Evolutionary conservation across 352 stramenopile species (phyloP), one percentile per base, ranked within the genome.

Genomic region (Halophytophthora polymorphica): DNA sequence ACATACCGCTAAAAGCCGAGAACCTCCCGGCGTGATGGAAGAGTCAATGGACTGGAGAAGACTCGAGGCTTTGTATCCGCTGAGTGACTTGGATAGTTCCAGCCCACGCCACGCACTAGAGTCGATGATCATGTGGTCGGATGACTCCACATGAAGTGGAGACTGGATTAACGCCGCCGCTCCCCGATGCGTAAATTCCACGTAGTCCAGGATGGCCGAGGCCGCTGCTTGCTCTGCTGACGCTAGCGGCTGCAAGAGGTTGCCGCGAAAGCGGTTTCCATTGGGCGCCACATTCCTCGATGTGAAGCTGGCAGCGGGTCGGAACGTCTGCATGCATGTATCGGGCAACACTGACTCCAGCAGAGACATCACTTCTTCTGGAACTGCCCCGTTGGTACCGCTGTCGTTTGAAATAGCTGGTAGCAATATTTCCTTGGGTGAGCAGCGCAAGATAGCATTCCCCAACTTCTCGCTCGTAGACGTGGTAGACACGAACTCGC

Each of bases 91-190:
- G 0, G 71, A 56, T n/a, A 91, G 54, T 28, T 91, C 80, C 2
- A 91, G 73, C 0, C 75, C 71, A 53, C 73, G 73, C 80, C 80
- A 91, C 6, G 80, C 80, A 21, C 80, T 91, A 0, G 71, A 51
- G 36, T 91, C 80, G 37, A 91, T 89, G 52, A 91, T 82, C 80
- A 91, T 91, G 51, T 87, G 75, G 41, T 87, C 72, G 1, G 70
- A 79, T 19, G 64, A 81, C 47, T 87, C 73, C 19, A 90, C 62
- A 47, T 88, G 74, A 43, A 83, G 50, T 12, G 77, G 76, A 19
- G 54, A 47, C 2, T 62, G 53, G 15, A 86, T 63, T 15, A 78
- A 54, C 10, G 67, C 49, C 17, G 34, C 63, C 17, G 40, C 50
- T 12, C 54, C 65, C 37, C 73, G 65, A 42, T 87, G 73, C 1